Evolutionary conservation across 2,329 filamentous ascomycete genomes (phyloP).

Genomic region (Phialophora verrucosa): DNA sequence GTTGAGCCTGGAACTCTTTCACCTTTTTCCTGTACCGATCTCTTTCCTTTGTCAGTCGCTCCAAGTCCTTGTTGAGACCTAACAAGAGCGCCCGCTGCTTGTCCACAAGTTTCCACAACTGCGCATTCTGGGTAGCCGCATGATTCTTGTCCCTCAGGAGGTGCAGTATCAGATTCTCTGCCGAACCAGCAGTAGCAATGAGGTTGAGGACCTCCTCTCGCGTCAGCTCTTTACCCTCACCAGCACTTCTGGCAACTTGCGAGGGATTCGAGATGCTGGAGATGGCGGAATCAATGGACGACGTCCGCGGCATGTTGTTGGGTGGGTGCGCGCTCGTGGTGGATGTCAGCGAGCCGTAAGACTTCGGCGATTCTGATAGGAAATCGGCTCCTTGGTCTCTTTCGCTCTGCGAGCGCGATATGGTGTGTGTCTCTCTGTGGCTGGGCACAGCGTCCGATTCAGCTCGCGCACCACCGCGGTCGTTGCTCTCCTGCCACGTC

Average conservation of each 20-base stretch:
- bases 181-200: constrained; percentile 82
- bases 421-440: background rate
- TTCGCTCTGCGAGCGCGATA: background rate
- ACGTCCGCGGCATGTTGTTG: constrained; percentile 67
- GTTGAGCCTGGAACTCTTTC: constrained; percentile 70
- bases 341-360: constrained; percentile 19
- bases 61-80: constrained; percentile 91
- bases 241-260: constrained; percentile 63
- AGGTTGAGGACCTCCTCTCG: constrained; percentile 78
- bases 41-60: constrained; percentile 89
- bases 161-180: constrained; percentile 86
- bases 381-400: constrained; percentile 11
- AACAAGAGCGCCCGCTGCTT: constrained; percentile 95
- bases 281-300: constrained; percentile 92
- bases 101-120: constrained; percentile 93
- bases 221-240: constrained; percentile 62
- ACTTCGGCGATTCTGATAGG: constrained; percentile 30
- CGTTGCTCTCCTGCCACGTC: constrained; percentile 9
- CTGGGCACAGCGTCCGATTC: background rate
- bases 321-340: constrained; percentile 16
- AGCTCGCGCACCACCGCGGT: background rate
- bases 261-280: constrained; percentile 71
- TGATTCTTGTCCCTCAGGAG: constrained; percentile 90
- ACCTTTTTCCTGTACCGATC: constrained; percentile 90
- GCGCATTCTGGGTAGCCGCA: constrained; percentile 84